Base-by-base conservation (phyloP, 306 rosid genomes). In the Prunus padus region DNA sequence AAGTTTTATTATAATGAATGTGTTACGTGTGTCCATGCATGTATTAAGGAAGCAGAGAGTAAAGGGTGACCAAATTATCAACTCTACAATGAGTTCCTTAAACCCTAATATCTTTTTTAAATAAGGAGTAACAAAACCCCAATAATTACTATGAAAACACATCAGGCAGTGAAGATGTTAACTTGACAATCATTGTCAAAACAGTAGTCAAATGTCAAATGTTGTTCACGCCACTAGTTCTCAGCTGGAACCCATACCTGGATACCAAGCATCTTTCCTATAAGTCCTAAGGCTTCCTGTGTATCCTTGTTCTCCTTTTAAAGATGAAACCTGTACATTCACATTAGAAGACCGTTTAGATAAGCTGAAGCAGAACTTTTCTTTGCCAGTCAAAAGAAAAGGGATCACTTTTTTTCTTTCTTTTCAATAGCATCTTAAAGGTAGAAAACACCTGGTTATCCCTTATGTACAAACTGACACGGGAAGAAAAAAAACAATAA, bases 301-400 rank as follows among this genome's bases (percentile, higher is more conserved):
- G 97, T 88, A 86, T 95, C 98, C 83, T 95, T 95, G 85, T 95
- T 95, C 86, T 95, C 98, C 85, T 95, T 92, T 84, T 79, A 92
- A 56, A 95, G 92, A 90, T 92, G 83, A 89, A 95, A 95, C 91
- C 98, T 92, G 79, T 16, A 59, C 60, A 73, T 83, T 59, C 60
- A 60, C 31, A 76, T 64, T 31, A 30, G 10, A 66, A 5, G 25
- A 73, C 16, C 42, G 11, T 73, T 44, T 28, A 69, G 42, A 4
- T 28, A 46, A 31, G 49, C 23, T 56, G 74, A 67, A 55, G 40
- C 26, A 76, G 30, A 65, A 60, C 14, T 51, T 50, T 11, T 9
- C 3, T 11, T 57, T 11, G 8, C 26, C 0, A 59, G n/a, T 33
- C 33, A 25, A 8, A 22, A 12, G 7, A 47, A 68, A 68, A 16